These are phyloP conservation scores for Metschnikowia anglica DNA, from an alignment of 805 yeast genomes.

Conservation along the genomic window DNA sequence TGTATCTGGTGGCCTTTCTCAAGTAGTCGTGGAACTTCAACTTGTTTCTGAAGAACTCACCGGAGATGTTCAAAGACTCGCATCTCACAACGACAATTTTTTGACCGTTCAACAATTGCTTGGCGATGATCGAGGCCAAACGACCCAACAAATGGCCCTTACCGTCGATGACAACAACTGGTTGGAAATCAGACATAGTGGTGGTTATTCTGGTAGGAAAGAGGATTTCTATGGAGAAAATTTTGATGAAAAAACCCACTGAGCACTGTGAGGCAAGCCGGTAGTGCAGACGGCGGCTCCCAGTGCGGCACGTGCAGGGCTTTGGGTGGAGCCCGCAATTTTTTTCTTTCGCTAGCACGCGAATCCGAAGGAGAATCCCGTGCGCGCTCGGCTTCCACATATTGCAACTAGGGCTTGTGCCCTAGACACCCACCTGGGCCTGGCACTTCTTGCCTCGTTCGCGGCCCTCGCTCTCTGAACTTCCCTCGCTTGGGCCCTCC, in stretches of 20 bases:
- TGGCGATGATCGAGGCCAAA: constrained; percentile 97
- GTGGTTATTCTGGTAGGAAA: constrained; percentile 12
- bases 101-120: constrained; percentile 98
- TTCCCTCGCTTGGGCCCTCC: neutral
- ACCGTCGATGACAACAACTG: constrained; percentile 98
- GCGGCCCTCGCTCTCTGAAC: neutral
- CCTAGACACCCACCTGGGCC: neutral
- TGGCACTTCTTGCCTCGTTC: neutral
- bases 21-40: constrained; percentile 99
- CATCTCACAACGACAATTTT: constrained; percentile 96
- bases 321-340: no score
- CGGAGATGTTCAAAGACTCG: constrained; percentile 97
- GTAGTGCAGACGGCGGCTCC: constrained; percentile 13
- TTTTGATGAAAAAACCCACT: constrained; percentile 14
- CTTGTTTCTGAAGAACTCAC: constrained; percentile 99
- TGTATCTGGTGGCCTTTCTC: constrained; percentile 98
- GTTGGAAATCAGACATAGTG: constrained; percentile 82
- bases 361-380: no score
- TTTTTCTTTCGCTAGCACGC: no score
- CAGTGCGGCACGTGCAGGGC: no score
- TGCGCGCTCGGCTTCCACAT: neutral
- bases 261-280: constrained; percentile 5
- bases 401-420: neutral
- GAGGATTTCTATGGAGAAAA: constrained; percentile 11
- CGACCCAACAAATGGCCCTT: constrained; percentile 99